Conservation (phyloP, 495 filamentous ascomycete species). For the Podospora appendiculata region DNA sequence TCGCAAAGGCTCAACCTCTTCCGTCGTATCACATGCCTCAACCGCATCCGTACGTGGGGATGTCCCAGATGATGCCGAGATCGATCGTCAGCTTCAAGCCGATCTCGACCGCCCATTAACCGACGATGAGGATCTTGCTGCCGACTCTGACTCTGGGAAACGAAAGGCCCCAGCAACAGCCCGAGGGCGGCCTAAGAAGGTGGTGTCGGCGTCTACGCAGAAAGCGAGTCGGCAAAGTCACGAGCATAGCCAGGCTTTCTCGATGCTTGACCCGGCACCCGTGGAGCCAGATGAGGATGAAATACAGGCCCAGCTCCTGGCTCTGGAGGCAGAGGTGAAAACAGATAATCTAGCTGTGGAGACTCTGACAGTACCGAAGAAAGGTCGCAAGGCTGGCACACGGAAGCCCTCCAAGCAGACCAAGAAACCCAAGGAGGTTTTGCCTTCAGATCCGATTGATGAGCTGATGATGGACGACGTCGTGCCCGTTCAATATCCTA, state of each 20-base stretch:
- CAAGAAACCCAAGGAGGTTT: constrained; percentile 33
- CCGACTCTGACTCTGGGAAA: constrained; percentile 28
- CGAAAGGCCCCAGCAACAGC: constrained; percentile 23
- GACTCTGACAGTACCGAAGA: constrained; percentile 30
- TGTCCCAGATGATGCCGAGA: constrained; percentile 53
- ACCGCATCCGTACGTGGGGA: constrained; percentile 28
- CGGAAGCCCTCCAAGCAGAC: constrained; percentile 38
- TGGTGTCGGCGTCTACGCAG: constrained; percentile 11
- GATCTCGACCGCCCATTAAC: constrained; percentile 54
- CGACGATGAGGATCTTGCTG: constrained; percentile 43
- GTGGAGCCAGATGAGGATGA: constrained; percentile 36
- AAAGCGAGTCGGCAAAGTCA: constrained; percentile 31
- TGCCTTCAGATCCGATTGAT: constrained; percentile 9
- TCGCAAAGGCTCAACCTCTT: constrained; percentile 48
- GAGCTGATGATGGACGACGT: constrained; percentile 14
- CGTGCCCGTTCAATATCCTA: constrained; percentile 8
- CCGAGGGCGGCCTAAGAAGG: constrained; percentile 29
- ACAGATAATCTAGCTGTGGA: constrained; percentile 11
- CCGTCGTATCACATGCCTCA: constrained; percentile 30
- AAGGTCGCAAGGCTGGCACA: constrained; percentile 34
- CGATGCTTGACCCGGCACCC: constrained; percentile 38
- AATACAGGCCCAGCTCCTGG: constrained; percentile 36
- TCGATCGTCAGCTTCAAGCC: constrained; percentile 60
- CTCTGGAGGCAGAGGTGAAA: constrained; percentile 37
- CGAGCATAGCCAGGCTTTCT: constrained; percentile 20